These are phyloP conservation scores for Paxillus ammoniavirescens DNA, from an alignment of 768 basidiomycete genomes.

Conservation along the genomic window DNA sequence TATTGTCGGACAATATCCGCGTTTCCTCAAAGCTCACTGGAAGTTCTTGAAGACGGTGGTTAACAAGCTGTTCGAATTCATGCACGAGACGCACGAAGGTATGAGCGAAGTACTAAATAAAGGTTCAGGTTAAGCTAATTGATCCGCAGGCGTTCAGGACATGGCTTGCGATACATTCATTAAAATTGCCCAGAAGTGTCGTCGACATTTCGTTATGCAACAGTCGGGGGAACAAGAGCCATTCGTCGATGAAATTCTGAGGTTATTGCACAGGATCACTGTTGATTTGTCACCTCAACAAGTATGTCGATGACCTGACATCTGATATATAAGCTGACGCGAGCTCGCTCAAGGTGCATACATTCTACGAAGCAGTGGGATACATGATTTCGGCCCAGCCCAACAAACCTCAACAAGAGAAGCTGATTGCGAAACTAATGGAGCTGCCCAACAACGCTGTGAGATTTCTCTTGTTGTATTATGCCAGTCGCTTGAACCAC, in stretches of 20 bases:
- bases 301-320: slow-evolving; percentile 18
- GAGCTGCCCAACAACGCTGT: slow-evolving; percentile 96
- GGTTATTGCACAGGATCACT: slow-evolving; percentile 89
- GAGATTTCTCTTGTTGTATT: slow-evolving; percentile 28
- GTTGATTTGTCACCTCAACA: slow-evolving; percentile 93
- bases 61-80: slow-evolving; percentile 99
- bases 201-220: slow-evolving; percentile 97
- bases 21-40: slow-evolving; percentile 99
- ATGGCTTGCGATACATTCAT: slow-evolving; percentile 99
- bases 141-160: slow-evolving; percentile 84
- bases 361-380: slow-evolving; percentile 98
- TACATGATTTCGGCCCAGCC: slow-evolving; percentile 99
- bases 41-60: slow-evolving; percentile 99
- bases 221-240: slow-evolving; percentile 97
- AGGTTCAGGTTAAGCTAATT: slow-evolving; percentile 1
- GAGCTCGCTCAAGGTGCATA: slow-evolving; percentile 62
- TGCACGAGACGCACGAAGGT: slow-evolving; percentile 99
- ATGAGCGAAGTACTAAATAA: background rate
- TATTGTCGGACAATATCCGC: slow-evolving; percentile 98
- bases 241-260: slow-evolving; percentile 96
- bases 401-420: slow-evolving; percentile 95
- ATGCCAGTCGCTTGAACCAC: background rate
- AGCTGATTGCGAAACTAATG: slow-evolving; percentile 93
- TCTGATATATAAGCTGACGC: slow-evolving; percentile 8
- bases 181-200: slow-evolving; percentile 98